A percentile compares a stretch with the other conserved stretches of the same genome.
These are phyloP conservation scores for Talaromyces rugulosus DNA, from an alignment of 2,329 filamentous ascomycete genomes.

Conservation along the genomic window DNA sequence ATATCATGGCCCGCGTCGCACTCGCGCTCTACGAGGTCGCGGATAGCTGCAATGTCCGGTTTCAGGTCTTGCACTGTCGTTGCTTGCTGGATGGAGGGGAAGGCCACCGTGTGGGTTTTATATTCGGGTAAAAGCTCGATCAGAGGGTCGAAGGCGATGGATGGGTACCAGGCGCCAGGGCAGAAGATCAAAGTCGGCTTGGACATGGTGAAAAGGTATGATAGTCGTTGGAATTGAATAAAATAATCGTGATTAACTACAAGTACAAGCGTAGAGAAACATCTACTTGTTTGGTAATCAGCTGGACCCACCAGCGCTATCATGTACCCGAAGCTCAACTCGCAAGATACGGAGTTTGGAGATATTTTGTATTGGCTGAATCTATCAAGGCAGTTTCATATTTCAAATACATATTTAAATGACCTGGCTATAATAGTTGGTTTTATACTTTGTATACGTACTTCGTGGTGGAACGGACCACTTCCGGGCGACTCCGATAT, in stretches of 20 bases:
- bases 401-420: too few species aligned
- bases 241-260: neutral
- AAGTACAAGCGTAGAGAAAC: neutral
- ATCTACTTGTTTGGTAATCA: neutral
- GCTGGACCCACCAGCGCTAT: neutral
- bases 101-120: conserved; percentile 20
- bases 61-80: conserved; percentile 19
- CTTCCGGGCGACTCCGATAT: neutral
- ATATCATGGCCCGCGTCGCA: conserved; percentile 26
- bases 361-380: neutral
- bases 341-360: neutral
- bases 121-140: conserved; percentile 18
- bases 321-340: neutral
- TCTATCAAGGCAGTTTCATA: neutral
- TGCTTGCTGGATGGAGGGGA: conserved; percentile 26
- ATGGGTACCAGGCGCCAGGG: conserved; percentile 30
- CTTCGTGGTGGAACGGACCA: neutral
- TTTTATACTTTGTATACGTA: too few species aligned
- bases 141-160: conserved; percentile 25
- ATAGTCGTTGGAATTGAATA: neutral
- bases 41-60: conserved; percentile 30
- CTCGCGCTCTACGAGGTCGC: conserved; percentile 26
- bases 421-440: neutral
- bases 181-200: conserved; percentile 27
- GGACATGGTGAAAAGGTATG: conserved; percentile 11